These are phyloP conservation scores for Metarhizium brunneum DNA, from an alignment of 2,329 filamentous ascomycete species.

Conservation along the genomic window DNA sequence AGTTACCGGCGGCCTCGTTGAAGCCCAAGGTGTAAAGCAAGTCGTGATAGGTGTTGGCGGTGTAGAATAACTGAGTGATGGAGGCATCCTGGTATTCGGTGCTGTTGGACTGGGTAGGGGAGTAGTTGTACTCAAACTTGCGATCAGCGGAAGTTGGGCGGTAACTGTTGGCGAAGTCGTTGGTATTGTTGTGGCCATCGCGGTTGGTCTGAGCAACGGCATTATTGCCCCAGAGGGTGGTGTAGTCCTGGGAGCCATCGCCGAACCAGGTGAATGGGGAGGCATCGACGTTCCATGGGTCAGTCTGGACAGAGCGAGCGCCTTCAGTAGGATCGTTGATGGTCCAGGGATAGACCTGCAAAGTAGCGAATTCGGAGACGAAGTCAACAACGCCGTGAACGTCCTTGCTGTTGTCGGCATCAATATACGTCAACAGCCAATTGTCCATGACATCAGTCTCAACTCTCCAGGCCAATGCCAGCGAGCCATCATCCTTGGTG, in stretches of 20 bases:
- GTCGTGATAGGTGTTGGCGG: slow-evolving; percentile 50
- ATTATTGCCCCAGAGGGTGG: slow-evolving; percentile 49
- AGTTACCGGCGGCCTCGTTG: slow-evolving; percentile 49
- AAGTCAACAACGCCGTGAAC: slow-evolving; percentile 49
- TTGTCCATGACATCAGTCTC: slow-evolving; percentile 48
- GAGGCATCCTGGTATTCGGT: slow-evolving; percentile 42
- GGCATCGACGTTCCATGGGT: slow-evolving; percentile 37
- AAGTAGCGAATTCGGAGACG: slow-evolving; percentile 40
- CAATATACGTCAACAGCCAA: slow-evolving; percentile 51
- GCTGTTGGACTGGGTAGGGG: slow-evolving; percentile 22
- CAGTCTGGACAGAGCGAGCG: slow-evolving; percentile 28
- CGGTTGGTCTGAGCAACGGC: slow-evolving; percentile 41
- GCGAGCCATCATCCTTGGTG: slow-evolving; percentile 33
- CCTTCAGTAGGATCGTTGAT: slow-evolving; percentile 45
- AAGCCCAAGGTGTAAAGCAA: slow-evolving; percentile 49
- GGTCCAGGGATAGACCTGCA: slow-evolving; percentile 48
- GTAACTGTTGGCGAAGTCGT: slow-evolving; percentile 26
- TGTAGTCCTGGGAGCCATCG: slow-evolving; percentile 37
- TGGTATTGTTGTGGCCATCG: slow-evolving; percentile 31
- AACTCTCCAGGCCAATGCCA: slow-evolving; percentile 46
- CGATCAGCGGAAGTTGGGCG: slow-evolving; percentile 33
- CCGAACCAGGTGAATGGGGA: slow-evolving; percentile 46
- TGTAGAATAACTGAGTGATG: slow-evolving; percentile 52
- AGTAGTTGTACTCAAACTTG: slow-evolving; percentile 39
- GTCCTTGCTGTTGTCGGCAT: slow-evolving; percentile 35